Evolutionary conservation across 495 filamentous ascomycete genomes (phyloP).

Genomic region (Trichoderma gamsii): DNA sequence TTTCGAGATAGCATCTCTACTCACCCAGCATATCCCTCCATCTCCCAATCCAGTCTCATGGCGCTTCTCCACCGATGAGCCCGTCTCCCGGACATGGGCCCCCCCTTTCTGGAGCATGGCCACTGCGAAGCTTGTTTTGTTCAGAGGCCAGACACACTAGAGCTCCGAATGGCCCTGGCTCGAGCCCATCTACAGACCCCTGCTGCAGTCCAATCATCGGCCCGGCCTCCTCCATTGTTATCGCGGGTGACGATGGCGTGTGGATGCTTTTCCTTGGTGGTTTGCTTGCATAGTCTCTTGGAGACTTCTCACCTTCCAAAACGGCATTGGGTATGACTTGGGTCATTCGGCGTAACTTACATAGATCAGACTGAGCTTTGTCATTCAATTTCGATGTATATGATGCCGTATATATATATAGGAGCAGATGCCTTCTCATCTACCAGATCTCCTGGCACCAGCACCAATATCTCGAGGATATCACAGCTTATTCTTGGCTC

Average conservation of each 20-base stretch:
- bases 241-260: constrained; percentile 6
- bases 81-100: neutral
- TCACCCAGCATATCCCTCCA: neutral
- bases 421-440: neutral
- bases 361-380: neutral
- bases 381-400: neutral
- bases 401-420: neutral
- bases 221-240: neutral
- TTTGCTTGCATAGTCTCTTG: neutral
- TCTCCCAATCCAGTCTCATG: neutral
- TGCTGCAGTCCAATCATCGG: neutral
- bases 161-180: neutral
- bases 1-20: constrained; percentile 9
- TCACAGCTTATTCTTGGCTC: neutral
- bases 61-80: neutral
- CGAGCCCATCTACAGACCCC: neutral
- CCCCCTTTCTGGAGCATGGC: constrained; percentile 8
- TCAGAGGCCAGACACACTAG: neutral
- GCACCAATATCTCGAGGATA: constrained; percentile 1
- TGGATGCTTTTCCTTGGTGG: neutral
- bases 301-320: constrained; percentile 10
- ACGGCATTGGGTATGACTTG: constrained; percentile 9
- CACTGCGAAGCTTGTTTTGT: constrained; percentile 8
- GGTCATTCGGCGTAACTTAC: neutral
- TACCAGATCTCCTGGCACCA: neutral